Evolutionary conservation across 495 filamentous ascomycete species (phyloP).

Genomic region (Platismatia glauca): DNA sequence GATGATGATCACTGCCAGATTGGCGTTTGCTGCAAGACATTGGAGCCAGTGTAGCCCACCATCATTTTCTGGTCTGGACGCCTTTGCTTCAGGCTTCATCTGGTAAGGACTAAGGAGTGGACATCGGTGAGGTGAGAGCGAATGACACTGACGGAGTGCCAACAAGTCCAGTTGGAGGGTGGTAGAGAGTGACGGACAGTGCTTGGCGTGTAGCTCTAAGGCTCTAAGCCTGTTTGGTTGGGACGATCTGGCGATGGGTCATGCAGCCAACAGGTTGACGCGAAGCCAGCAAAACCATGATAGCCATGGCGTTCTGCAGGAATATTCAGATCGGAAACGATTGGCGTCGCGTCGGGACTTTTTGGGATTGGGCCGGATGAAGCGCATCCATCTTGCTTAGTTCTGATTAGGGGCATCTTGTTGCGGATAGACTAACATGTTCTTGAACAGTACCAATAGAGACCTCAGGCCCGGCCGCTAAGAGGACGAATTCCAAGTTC

Average conservation of each 20-base stretch:
- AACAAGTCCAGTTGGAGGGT: neutral
- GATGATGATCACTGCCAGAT: neutral
- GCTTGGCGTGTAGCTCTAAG: neutral
- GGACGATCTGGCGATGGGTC: neutral
- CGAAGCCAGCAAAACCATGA: neutral
- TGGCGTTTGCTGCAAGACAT: neutral
- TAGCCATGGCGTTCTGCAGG: constrained; percentile 6
- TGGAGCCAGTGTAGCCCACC: neutral
- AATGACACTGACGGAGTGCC: neutral
- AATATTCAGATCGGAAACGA: neutral
- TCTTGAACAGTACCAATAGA: neutral
- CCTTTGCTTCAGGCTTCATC: neutral
- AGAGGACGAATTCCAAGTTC: neutral
- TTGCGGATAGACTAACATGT: neutral
- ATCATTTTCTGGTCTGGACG: neutral
- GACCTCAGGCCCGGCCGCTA: neutral
- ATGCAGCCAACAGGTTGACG: neutral
- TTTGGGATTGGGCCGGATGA: constrained; percentile 4
- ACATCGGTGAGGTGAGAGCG: neutral
- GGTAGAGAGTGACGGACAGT: neutral
- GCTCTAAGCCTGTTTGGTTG: neutral
- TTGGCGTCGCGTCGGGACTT: constrained; percentile 4
- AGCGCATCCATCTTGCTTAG: neutral
- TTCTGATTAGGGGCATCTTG: neutral
- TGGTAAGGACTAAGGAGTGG: too few relatives aligned